Conservation (phyloP, 306 rosid species). For the Cicer yamashitae region DNA sequence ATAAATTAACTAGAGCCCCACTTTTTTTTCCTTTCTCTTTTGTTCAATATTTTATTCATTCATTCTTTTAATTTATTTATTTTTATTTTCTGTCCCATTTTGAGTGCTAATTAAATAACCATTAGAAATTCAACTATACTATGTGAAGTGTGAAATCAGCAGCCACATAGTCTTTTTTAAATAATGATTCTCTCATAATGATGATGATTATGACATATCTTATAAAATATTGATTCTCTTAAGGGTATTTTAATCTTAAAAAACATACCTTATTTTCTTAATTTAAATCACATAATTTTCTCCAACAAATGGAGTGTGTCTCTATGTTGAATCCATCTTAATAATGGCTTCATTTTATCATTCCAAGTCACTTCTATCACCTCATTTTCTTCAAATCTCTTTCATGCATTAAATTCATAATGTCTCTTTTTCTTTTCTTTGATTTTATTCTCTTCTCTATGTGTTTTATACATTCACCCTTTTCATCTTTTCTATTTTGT, state of each 20-base stretch:
- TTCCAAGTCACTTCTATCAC: slow-evolving; percentile 31
- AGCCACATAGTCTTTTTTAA: background rate
- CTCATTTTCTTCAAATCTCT: background rate
- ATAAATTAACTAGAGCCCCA: background rate
- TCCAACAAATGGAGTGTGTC: slow-evolving; percentile 33
- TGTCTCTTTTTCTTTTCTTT: no score
- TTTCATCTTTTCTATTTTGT: slow-evolving; percentile 1
- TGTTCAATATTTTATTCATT: slow-evolving; percentile 9
- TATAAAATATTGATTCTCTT: slow-evolving; percentile 27
- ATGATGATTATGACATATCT: slow-evolving; percentile 35
- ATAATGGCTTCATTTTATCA: slow-evolving; percentile 42
- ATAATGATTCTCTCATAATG: background rate
- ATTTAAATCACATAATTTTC: slow-evolving; percentile 39
- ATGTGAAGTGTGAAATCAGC: slow-evolving; percentile 15
- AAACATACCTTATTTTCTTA: slow-evolving; percentile 13
- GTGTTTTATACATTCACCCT: background rate
- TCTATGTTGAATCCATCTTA: slow-evolving; percentile 40
- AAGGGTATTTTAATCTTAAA: slow-evolving; percentile 37
- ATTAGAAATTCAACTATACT: slow-evolving; percentile 8
- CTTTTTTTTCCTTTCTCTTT: background rate
- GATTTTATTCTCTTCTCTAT: background rate
- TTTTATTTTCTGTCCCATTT: background rate
- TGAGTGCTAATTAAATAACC: slow-evolving; percentile 2
- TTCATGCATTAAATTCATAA: background rate
- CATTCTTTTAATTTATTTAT: background rate